A percentile compares a stretch with the other conserved stretches of the same genome.
These are phyloP conservation scores for Aureobasidium melanogenum DNA, from an alignment of 2,329 filamentous ascomycete species.

Conservation along the genomic window DNA sequence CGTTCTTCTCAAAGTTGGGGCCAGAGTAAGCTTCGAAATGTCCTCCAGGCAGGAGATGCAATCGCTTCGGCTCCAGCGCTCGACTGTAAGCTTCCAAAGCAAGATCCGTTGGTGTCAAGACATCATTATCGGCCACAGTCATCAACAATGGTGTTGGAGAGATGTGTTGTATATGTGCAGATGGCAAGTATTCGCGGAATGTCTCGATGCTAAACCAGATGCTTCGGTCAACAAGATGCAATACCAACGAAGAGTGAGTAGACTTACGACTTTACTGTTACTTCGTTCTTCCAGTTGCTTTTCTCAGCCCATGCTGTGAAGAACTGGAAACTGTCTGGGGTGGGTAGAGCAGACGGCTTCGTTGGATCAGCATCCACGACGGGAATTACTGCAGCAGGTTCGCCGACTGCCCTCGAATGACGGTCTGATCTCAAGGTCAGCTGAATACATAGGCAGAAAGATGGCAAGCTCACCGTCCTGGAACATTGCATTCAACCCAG, in stretches of 20 bases:
- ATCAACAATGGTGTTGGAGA: conserved; percentile 29
- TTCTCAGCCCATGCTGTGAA: conserved; percentile 27
- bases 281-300: conserved; percentile 31
- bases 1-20: conserved; percentile 24
- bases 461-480: background rate
- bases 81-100: conserved; percentile 27
- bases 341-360: conserved; percentile 26
- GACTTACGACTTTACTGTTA: conserved; percentile 26
- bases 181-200: conserved; percentile 22
- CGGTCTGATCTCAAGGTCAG: background rate
- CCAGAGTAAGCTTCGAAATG: conserved; percentile 33
- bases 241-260: too few relatives aligned
- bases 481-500: conserved; percentile 15
- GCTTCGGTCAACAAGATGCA: background rate
- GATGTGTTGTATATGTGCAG: conserved; percentile 23
- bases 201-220: conserved; percentile 19
- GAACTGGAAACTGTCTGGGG: conserved; percentile 28
- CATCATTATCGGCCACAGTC: conserved; percentile 27
- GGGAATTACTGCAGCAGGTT: background rate
- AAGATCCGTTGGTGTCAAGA: conserved; percentile 27
- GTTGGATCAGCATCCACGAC: conserved; percentile 19
- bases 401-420: background rate
- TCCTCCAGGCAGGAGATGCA: conserved; percentile 29
- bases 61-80: conserved; percentile 32
- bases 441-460: background rate